Evolutionary conservation across 148 eudicot species (phyloP).

Genomic region (Tetragonia tetragonoides): DNA sequence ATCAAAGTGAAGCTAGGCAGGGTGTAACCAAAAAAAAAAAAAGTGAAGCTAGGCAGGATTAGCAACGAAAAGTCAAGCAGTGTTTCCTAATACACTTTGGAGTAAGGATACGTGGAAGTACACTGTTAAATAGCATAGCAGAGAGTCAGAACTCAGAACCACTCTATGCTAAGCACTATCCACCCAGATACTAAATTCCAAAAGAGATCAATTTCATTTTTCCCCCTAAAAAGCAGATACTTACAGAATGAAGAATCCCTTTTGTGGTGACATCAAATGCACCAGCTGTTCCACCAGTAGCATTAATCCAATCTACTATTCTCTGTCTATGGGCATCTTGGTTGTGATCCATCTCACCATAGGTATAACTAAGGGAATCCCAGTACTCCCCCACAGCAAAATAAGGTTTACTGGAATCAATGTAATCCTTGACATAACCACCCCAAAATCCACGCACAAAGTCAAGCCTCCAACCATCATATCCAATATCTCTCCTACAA

Average conservation of each 20-base stretch:
- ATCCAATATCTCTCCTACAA: slow-evolving; percentile 88
- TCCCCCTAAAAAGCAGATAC: slow-evolving; percentile 22
- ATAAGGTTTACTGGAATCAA: slow-evolving; percentile 74
- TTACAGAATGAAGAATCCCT: slow-evolving; percentile 95
- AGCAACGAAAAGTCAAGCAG: no score
- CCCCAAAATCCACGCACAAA: slow-evolving; percentile 99
- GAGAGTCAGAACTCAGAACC: no score
- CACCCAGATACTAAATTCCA: neutral
- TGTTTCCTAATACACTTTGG: no score
- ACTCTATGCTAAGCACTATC: no score
- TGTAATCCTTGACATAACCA: slow-evolving; percentile 96
- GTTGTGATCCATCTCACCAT: slow-evolving; percentile 89
- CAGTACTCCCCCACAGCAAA: slow-evolving; percentile 97
- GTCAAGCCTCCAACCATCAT: slow-evolving; percentile 99
- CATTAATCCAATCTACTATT: slow-evolving; percentile 94
- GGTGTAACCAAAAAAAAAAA: no score
- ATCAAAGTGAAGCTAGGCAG: no score
- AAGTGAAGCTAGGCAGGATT: no score
- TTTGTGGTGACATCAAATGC: slow-evolving; percentile 99
- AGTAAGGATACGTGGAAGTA: no score
- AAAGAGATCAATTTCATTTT: neutral
- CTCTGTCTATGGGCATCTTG: slow-evolving; percentile 98
- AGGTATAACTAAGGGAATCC: slow-evolving; percentile 93
- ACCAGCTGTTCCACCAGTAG: slow-evolving; percentile 82
- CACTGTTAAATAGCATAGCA: no score